A percentile compares a stretch with the other conserved stretches of the same genome.
These are phyloP conservation scores for Groenewaldozyma salmanticensis DNA, from an alignment of 805 yeast species.

Conservation along the genomic window DNA sequence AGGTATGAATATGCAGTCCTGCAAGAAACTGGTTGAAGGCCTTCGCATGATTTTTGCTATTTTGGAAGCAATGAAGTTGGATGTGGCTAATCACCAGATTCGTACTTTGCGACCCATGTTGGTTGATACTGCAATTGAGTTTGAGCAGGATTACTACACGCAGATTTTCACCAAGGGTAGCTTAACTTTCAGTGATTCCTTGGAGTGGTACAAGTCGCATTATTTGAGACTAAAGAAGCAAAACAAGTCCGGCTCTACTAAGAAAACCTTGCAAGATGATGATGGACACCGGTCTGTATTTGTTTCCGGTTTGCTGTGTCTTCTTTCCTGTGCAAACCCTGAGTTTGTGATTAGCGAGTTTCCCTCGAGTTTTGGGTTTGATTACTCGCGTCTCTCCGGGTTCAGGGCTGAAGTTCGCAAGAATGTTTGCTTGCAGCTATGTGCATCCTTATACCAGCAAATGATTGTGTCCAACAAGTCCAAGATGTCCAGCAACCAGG, in stretches of 20 bases:
- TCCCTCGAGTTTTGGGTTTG: slow-evolving; percentile 77
- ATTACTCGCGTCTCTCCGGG: slow-evolving; percentile 66
- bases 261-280: not conserved
- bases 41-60: slow-evolving; percentile 69
- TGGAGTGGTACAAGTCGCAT: slow-evolving; percentile 50
- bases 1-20: slow-evolving; percentile 36
- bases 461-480: slow-evolving; percentile 30
- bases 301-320: slow-evolving; percentile 31
- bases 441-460: slow-evolving; percentile 64
- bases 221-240: not conserved
- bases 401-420: slow-evolving; percentile 81
- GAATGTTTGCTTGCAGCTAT: slow-evolving; percentile 67
- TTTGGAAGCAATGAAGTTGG: slow-evolving; percentile 88
- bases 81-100: slow-evolving; percentile 91
- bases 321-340: slow-evolving; percentile 53
- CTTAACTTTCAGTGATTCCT: slow-evolving; percentile 48
- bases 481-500: slow-evolving; percentile 26
- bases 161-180: slow-evolving; percentile 39
- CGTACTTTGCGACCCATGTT: slow-evolving; percentile 74
- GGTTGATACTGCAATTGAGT: slow-evolving; percentile 77
- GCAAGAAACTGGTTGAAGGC: slow-evolving; percentile 53
- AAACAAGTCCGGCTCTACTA: slow-evolving; percentile 18
- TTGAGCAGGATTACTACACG: slow-evolving; percentile 71
- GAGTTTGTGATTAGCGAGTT: slow-evolving; percentile 65
- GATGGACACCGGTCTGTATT: slow-evolving; percentile 19